Evolutionary conservation across 2,329 filamentous ascomycete species (phyloP).

Genomic region (Verticillium alfalfae): DNA sequence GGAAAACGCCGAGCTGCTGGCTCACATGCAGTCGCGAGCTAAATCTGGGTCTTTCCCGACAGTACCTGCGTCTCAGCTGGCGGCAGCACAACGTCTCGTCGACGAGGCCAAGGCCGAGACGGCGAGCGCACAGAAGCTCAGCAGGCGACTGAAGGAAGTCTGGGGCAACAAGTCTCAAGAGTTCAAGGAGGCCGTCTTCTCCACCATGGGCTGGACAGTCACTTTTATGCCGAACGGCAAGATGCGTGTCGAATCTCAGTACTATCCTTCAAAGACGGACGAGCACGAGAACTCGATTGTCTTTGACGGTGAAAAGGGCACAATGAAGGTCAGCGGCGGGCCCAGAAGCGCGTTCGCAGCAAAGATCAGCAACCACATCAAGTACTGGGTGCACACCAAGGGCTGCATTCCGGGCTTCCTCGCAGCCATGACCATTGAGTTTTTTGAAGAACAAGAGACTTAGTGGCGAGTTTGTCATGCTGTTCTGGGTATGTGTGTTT

Average conservation of each 20-base stretch:
- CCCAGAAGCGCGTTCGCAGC: conserved; percentile 80
- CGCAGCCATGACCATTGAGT: conserved; percentile 85
- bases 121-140: conserved; percentile 73
- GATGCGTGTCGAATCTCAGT: conserved; percentile 83
- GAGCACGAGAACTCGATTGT: conserved; percentile 71
- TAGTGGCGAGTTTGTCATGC: background rate
- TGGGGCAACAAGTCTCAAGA: conserved; percentile 88
- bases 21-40: conserved; percentile 50
- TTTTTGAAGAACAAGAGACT: conserved; percentile 65
- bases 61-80: conserved; percentile 72
- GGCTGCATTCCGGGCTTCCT: conserved; percentile 92
- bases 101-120: conserved; percentile 64
- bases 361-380: conserved; percentile 79
- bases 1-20: conserved; percentile 79
- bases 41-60: conserved; percentile 44
- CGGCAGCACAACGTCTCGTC: conserved; percentile 70
- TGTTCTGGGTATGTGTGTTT: background rate
- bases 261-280: conserved; percentile 64
- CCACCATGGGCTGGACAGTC: conserved; percentile 87
- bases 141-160: conserved; percentile 82
- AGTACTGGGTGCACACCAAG: conserved; percentile 93
- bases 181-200: conserved; percentile 92
- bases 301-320: conserved; percentile 89
- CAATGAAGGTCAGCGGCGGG: conserved; percentile 96
- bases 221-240: conserved; percentile 97